Evolutionary conservation across 1,284 basidiomycete species (phyloP), one percentile per base, ranked within the genome.

Genomic region (Meira miltonrushii): DNA sequence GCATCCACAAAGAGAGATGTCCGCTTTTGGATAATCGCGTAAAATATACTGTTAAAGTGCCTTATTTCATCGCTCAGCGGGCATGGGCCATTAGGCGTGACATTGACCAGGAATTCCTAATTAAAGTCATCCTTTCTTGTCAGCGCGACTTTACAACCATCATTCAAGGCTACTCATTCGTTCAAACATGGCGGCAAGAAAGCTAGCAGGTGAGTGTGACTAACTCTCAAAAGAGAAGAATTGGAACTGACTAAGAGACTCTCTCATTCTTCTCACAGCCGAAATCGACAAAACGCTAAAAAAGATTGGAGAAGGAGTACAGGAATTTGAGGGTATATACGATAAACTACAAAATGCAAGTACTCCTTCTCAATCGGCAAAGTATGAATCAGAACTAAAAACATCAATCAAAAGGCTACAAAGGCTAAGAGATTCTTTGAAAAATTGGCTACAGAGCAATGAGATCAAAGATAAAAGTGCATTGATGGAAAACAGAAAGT

Each of bases 391-490:
- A 10, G 77, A 79, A 55, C 70, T 79, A 57, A 79, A 79, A 61
- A 79, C 77, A 11, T 72, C 75, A 58, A 79, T 78, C 77, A 99
- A 99, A 87, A 97, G 98, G 81, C 86, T 99, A 3, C 95, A 99
- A 80, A 86, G 95, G 62, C 82, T 15, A 43, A 48, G 46, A 66
- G 95, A 99, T 82, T 93, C 97, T 84, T 97, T 99, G 82, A 98
- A 98, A 84, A 92, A 91, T 11, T 99, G 95, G 95, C 86, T 95
- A 44, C 88, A 92, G 55, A 92, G 88, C 80, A 94, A 91, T 80
- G 95, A 99, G 82, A 97, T 99, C 82, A 98, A 98, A 83, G 95
- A 99, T 86, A 99, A 98, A 86, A 87, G 87, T 43, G 82, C 86
- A 59, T 82, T 99, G 70, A 81, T 95, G 74, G 94, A 98, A 57